Evolutionary conservation across 169 alveolate species (phyloP), one percentile per base, ranked within the genome.

Genomic region (Plasmodium adleri): DNA sequence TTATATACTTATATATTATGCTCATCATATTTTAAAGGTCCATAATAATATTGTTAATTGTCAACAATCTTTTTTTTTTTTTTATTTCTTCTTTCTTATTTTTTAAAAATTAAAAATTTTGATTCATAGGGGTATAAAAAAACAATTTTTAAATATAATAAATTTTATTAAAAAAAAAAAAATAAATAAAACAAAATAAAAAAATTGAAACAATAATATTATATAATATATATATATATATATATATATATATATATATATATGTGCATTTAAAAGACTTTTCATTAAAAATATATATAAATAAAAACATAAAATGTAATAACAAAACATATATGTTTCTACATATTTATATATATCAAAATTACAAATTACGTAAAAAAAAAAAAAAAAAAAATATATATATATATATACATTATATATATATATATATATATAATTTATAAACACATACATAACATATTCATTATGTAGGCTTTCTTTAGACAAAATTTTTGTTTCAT

Each of bases 301-400:
- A 58, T 28, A 66, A 64, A 32, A 17, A 28, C 39, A 72, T 72
- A 56, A 52, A 72, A 72, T 58, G 85, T 58, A 26, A 56, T 72
- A 72, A 72, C 85, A 50, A 54, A 72, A 60, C 59, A 10, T 28
- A 24, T 45, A 39, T 6, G 60, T 24, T 9, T 43, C 12, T 52
- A 70, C 10, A 70, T 39, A 39, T 52, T 22, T 43, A 50, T 58
- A 59, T 74, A 60, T 26, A 74, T 58, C 63, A 59, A 76, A 76
- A 76, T 63, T 64, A 32, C 89, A 70, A 76, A 76, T 76, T 76
- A 76, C 89, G 52, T 76, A 76, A 76, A 76, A 76, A 76, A 76
- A 74, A 72, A 72, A 49, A 72, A 72, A 72, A 22, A 72, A 17
- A 47, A 20, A 20, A 20, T 22, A 47, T 32, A 62, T 75, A 22